Base-by-base conservation (phyloP, 345 rosid genomes). In the Crucihimalaya himalaica region DNA sequence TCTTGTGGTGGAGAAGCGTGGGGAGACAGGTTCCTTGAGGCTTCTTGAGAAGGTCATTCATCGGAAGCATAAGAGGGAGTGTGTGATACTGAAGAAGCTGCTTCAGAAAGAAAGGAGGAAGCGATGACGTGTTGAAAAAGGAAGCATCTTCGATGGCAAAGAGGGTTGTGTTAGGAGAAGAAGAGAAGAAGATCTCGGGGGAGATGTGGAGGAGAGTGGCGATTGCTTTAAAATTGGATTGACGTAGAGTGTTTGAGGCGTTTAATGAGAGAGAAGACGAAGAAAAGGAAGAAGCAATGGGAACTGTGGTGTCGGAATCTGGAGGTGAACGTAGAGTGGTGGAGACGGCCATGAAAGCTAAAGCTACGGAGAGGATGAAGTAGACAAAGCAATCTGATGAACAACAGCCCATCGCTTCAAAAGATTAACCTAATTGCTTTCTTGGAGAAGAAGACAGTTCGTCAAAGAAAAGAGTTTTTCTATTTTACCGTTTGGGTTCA, bases 321-420 rank as follows among this genome's bases (percentile, higher is more conserved):
- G 85, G 78, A 28, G 67, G 81, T 52, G 74, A 21, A 50, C 14
- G 80, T 63, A 90, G 46, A 14, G 89, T 78, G 4, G 82, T 65
- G 74, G 90, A 84, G 89, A 89, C 81, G 53, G 95, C 89, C 58
- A 84, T 60, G 88, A 86, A 79, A 60, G 90, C 96, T 66, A 93
- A 71, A 53, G 86, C 79, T 21, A 81, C 78, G 15, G 97, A 84
- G 80, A 79, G 54, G 39, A 83, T 59, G 78, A 85, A 84, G 90
- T 83, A 89, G 78, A 83, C 66, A 0, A 88, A 84, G 29, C 88
- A 79, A 39, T 73, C 59, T 69, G 84, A 67, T 55, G 82, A 53
- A 79, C 76, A 74, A 62, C 45, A 80, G 42, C 51, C 45, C 78
- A 67, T 72, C 27, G 65, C 27, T 68, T 53, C 27, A 43, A 37